A percentile compares a stretch with the other conserved stretches of the same genome.
These are phyloP conservation scores for Blastocystis sp. DNA, from an alignment of 352 stramenopile species.

Conservation along the genomic window DNA sequence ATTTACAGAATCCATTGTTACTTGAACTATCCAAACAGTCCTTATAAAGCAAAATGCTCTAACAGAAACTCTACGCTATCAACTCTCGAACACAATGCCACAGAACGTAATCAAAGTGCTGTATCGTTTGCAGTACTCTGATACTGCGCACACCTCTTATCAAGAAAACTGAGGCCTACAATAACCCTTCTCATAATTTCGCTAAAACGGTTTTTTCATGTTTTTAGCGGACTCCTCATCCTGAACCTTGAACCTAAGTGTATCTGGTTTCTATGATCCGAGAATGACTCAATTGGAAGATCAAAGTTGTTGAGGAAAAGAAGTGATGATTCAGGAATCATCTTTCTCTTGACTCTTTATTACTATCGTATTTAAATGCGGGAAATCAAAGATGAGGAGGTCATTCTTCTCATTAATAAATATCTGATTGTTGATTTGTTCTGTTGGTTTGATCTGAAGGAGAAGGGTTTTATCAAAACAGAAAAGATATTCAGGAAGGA, in stretches of 20 bases:
- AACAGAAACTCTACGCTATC: not conserved
- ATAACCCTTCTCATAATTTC: not conserved
- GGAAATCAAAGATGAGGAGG: conserved; percentile 17
- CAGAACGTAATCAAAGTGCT: no score
- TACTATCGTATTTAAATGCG: no score
- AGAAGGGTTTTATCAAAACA: conserved; percentile 18
- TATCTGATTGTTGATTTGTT: not conserved
- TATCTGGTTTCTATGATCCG: no score
- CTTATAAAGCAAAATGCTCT: not conserved
- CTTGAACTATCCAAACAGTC: not conserved
- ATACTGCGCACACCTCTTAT: not conserved
- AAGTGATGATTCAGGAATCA: no score
- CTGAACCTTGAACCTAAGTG: no score
- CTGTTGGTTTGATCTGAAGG: not conserved
- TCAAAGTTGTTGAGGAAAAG: no score
- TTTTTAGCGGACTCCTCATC: not conserved
- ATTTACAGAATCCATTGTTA: not conserved
- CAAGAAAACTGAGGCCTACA: not conserved
- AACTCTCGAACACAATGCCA: not conserved
- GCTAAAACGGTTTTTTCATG: not conserved
- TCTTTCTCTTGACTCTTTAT: no score
- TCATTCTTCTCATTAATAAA: conserved; percentile 26
- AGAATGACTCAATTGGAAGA: no score
- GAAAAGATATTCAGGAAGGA: conserved; percentile 24
- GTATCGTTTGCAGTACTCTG: not conserved